Evolutionary conservation across 495 filamentous ascomycete genomes (phyloP).

Genomic region (Aspergillus affinis): DNA sequence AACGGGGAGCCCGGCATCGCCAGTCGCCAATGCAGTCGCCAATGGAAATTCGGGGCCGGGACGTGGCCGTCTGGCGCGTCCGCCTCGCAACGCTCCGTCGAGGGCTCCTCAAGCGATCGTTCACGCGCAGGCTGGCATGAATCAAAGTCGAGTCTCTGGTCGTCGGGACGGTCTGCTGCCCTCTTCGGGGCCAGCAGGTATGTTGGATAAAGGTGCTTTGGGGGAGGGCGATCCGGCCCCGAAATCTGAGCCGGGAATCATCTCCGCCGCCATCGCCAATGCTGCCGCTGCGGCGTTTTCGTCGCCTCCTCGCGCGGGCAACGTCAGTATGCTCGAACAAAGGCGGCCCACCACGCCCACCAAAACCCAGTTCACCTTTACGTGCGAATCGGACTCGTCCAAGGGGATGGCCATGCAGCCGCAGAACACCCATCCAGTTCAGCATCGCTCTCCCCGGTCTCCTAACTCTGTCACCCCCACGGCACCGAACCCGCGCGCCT

Average conservation of each 20-base stretch:
- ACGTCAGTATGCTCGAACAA: conserved; percentile 74
- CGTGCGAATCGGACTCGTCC: conserved; percentile 72
- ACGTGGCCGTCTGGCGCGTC: conserved; percentile 73
- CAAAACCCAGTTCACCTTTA: conserved; percentile 90
- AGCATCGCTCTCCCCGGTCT: conserved; percentile 25
- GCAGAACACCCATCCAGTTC: conserved; percentile 31
- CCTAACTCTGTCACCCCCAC: conserved; percentile 31
- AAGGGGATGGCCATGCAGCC: conserved; percentile 59
- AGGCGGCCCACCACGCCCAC: conserved; percentile 61
- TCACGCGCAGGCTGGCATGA: conserved; percentile 39
- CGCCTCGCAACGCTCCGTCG: conserved; percentile 48
- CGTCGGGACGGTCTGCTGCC: conserved; percentile 42
- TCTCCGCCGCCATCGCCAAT: conserved; percentile 85
- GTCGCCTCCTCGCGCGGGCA: conserved; percentile 60
- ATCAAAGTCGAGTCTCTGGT: conserved; percentile 32
- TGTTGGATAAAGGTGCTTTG: conserved; percentile 5
- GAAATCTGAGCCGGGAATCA: conserved; percentile 68
- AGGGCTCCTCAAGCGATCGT: conserved; percentile 60
- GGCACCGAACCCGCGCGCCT: conserved; percentile 35
- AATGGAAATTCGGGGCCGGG: conserved; percentile 76
- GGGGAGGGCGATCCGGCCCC: conserved; percentile 30
- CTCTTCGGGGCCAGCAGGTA: conserved; percentile 42
- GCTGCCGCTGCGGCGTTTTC: conserved; percentile 73
- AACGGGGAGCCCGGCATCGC: conserved; percentile 49
- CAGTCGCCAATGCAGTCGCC: conserved; percentile 51